Conservation (phyloP, 2,329 filamentous ascomycete species). For the Bipolaris cookei region DNA sequence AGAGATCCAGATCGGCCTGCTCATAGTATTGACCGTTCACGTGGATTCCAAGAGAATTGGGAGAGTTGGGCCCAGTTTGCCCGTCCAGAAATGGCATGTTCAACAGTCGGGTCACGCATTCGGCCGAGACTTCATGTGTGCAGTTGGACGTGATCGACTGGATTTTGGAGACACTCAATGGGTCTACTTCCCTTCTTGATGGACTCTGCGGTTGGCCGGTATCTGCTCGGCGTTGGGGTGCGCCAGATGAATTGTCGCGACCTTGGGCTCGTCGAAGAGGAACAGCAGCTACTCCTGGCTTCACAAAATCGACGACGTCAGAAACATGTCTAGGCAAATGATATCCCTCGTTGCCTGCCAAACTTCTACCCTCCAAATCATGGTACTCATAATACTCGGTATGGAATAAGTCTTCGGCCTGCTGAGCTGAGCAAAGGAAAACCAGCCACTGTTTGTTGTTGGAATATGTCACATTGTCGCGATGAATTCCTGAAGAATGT, state of each 20-base stretch:
- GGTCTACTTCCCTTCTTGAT: neutral
- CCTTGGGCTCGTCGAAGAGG: neutral
- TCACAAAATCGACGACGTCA: neutral
- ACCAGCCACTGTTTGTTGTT: neutral
- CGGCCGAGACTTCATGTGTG: neutral
- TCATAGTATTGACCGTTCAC: neutral
- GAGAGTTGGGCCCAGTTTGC: neutral
- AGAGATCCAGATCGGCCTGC: neutral
- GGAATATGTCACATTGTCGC: neutral
- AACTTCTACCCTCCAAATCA: neutral
- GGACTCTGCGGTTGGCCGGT: neutral
- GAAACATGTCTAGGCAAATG: neutral
- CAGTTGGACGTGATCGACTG: neutral
- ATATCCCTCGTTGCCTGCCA: neutral
- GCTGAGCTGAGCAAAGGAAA: neutral
- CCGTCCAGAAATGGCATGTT: neutral
- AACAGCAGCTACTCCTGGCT: neutral
- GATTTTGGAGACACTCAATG: neutral
- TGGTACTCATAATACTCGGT: neutral
- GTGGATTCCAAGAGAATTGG: neutral
- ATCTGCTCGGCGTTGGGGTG: neutral
- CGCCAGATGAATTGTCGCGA: neutral
- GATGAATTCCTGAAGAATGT: neutral
- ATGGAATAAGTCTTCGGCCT: neutral
- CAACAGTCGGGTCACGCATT: neutral